A percentile compares a stretch with the other conserved stretches of the same genome.
Evolutionary conservation across 2,329 filamentous ascomycete genomes (phyloP).

Genomic region (Teratosphaeria viscida): DNA sequence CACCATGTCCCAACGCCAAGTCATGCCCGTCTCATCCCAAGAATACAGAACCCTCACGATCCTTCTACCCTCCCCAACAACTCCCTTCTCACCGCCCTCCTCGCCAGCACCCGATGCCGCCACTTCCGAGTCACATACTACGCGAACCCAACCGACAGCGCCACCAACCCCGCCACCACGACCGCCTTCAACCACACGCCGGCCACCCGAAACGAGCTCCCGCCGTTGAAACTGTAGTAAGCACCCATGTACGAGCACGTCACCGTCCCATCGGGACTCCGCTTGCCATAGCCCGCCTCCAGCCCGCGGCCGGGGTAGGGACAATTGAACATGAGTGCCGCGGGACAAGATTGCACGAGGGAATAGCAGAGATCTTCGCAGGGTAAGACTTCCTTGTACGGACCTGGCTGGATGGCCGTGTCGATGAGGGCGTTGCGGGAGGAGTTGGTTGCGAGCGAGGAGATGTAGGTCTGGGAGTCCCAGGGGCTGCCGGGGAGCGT

Average conservation of each 20-base stretch:
- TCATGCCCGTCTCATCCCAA: neutral
- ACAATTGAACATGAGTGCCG: slow-evolving; percentile 64
- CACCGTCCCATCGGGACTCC: slow-evolving; percentile 15
- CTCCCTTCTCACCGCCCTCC: neutral
- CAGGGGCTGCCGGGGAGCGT: slow-evolving; percentile 20
- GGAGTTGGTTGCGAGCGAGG: slow-evolving; percentile 22
- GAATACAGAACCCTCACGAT: neutral
- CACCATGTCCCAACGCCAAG: neutral
- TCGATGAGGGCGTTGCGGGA: slow-evolving; percentile 43
- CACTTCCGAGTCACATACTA: slow-evolving; percentile 7
- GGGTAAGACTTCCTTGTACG: slow-evolving; percentile 86
- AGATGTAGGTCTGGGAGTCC: slow-evolving; percentile 21
- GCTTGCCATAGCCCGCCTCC: slow-evolving; percentile 41
- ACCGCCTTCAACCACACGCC: slow-evolving; percentile 3
- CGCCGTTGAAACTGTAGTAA: slow-evolving; percentile 22
- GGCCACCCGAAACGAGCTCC: neutral
- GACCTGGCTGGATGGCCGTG: slow-evolving; percentile 60
- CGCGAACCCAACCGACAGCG: slow-evolving; percentile 4
- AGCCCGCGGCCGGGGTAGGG: slow-evolving; percentile 43
- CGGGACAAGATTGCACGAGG: slow-evolving; percentile 75
- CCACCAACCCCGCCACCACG: slow-evolving; percentile 1
- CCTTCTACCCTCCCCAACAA: neutral
- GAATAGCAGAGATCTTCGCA: slow-evolving; percentile 82
- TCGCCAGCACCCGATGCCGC: slow-evolving; percentile 1
- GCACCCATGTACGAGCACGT: slow-evolving; percentile 28